A percentile compares a stretch with the other conserved stretches of the same genome.
Evolutionary conservation across 2,329 filamentous ascomycete genomes (phyloP).

Genomic region (Microthyrium microscopicum): DNA sequence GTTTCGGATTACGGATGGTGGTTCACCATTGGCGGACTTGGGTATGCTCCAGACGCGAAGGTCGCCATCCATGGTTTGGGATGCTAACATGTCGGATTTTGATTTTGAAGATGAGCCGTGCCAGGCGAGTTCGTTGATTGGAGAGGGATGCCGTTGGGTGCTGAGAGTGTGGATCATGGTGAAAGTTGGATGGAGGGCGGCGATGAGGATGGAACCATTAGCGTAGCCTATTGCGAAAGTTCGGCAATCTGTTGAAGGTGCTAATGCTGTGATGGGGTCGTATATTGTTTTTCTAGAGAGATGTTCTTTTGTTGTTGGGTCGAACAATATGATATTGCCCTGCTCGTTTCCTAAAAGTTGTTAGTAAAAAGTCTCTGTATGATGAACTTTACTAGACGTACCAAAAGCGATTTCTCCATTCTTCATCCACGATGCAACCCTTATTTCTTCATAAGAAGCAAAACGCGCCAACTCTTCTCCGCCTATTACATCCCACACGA

Average conservation of each 20-base stretch:
- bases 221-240: slow-evolving; percentile 97
- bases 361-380: slow-evolving; percentile 7
- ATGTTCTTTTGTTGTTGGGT: slow-evolving; percentile 83
- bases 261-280: slow-evolving; percentile 85
- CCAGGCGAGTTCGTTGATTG: slow-evolving; percentile 78
- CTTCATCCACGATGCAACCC: slow-evolving; percentile 82
- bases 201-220: slow-evolving; percentile 86
- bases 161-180: slow-evolving; percentile 87
- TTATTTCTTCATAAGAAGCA: slow-evolving; percentile 73
- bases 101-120: slow-evolving; percentile 91
- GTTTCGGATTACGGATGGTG: slow-evolving; percentile 76
- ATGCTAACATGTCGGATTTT: slow-evolving; percentile 94
- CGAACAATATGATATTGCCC: slow-evolving; percentile 87
- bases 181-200: slow-evolving; percentile 76
- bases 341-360: slow-evolving; percentile 59
- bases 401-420: slow-evolving; percentile 96
- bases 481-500: slow-evolving; percentile 91
- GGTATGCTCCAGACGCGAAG: slow-evolving; percentile 92
- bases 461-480: slow-evolving; percentile 87
- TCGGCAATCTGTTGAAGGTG: slow-evolving; percentile 74
- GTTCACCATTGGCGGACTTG: slow-evolving; percentile 56
- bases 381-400: slow-evolving; percentile 28
- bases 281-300: slow-evolving; percentile 83
- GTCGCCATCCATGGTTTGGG: slow-evolving; percentile 82
- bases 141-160: slow-evolving; percentile 67